Base-by-base conservation (phyloP, 306 rosid genomes). In the Gastrolobium bilobum region DNA sequence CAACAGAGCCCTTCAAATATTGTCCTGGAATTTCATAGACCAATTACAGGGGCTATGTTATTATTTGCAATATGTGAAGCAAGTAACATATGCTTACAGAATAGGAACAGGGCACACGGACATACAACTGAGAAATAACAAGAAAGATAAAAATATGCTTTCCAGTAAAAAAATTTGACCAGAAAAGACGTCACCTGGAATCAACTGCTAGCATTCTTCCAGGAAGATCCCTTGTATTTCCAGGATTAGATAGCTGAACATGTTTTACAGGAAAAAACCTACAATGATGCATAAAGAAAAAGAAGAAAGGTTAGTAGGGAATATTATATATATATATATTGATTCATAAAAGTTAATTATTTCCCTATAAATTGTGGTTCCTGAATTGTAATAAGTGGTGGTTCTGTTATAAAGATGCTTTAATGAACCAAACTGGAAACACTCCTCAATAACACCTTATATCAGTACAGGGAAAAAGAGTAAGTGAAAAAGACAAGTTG, bases 171-270 rank as follows among this genome's bases (percentile, higher is more conserved):
- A 39, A 20, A 7, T 68, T 37, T 15, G 48, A 64, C 62, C 46
- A 77, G 59, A 81, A 74, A 75, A 69, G 20, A 60, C 73, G 74
- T 76, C 81, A 91, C 99, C 92, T 91, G 63, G 97, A 83, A 87
- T 94, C 95, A 86, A 93, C 81, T 14, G 90, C 87, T 51, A 94
- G 78, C 97, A 88, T 81, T 89, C 99, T 88, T 83, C 97, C 99
- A 38, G 90, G 94, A 81, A 88, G 89, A 87, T 85, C 79, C 81
- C 89, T 86, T 20, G 80, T 43, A 71, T 91, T 91, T 85, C 99
- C 99, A 80, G 99, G 93, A 84, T 73, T 83, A 69, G 97, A 92
- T 71, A 92, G 89, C 63, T 89, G 89, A 80, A 94, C 86, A 70
- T 92, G 97, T 14, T 92, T 84, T 63, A 89, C 68, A 2, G 99